These are phyloP conservation scores for Fusarium ambrosium DNA, from an alignment of 2,329 filamentous ascomycete species.

Conservation along the genomic window DNA sequence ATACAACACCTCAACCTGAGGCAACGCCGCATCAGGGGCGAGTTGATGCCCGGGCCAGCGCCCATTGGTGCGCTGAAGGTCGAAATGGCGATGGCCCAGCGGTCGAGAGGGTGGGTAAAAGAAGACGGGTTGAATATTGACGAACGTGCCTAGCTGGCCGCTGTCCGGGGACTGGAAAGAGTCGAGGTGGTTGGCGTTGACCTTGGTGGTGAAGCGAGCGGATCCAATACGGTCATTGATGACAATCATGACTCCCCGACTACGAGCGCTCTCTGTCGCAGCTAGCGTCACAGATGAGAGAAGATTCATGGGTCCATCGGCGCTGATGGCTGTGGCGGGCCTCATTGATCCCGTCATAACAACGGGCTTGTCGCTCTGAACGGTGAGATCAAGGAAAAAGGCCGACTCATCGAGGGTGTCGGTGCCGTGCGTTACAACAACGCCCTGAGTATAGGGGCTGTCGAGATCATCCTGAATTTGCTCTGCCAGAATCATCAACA, in stretches of 20 bases:
- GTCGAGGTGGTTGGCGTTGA: conserved; percentile 72
- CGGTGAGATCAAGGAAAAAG: conserved; percentile 72
- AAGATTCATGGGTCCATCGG: conserved; percentile 74
- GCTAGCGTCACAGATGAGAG: conserved; percentile 72
- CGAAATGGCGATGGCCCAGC: conserved; percentile 60
- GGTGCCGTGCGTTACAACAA: conserved; percentile 74
- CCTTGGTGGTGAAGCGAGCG: conserved; percentile 72
- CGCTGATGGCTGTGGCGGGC: conserved; percentile 71
- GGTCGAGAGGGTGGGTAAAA: conserved; percentile 68
- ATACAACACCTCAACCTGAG: conserved; percentile 69
- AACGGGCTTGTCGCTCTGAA: conserved; percentile 70
- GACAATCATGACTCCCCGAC: conserved; percentile 70
- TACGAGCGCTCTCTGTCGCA: conserved; percentile 56
- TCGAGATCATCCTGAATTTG: conserved; percentile 64
- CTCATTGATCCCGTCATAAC: conserved; percentile 74
- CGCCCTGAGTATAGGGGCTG: conserved; percentile 58
- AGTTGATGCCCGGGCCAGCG: conserved; percentile 22
- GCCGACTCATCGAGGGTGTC: conserved; percentile 75
- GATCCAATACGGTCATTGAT: conserved; percentile 72
- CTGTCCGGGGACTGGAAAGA: conserved; percentile 71
- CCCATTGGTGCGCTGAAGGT: conserved; percentile 46
- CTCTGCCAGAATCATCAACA: conserved; percentile 62
- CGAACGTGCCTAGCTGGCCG: conserved; percentile 69
- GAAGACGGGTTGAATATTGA: conserved; percentile 71
- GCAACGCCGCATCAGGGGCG: conserved; percentile 54